Conservation (phyloP, 768 basidiomycete species). For the Suillus hirtellus region DNA sequence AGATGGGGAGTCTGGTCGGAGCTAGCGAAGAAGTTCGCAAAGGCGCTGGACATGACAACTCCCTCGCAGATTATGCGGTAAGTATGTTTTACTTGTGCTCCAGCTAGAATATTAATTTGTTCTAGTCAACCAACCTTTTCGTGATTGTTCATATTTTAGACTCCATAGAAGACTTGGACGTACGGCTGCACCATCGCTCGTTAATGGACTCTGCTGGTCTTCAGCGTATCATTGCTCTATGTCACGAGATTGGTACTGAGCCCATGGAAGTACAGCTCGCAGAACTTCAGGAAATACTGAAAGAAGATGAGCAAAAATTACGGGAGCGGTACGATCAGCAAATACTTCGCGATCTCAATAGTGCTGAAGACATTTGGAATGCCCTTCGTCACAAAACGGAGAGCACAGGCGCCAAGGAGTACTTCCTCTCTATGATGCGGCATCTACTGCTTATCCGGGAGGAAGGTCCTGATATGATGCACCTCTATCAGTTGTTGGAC, state of each 20-base stretch:
- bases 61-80: slow-evolving; percentile 86
- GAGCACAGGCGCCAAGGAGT: slow-evolving; percentile 75
- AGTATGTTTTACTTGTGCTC: slow-evolving; percentile 28
- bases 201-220: slow-evolving; percentile 91
- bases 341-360: slow-evolving; percentile 72
- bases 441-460: slow-evolving; percentile 89
- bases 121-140: slow-evolving; percentile 69
- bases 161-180: slow-evolving; percentile 72
- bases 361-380: slow-evolving; percentile 85
- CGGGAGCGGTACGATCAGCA: slow-evolving; percentile 75
- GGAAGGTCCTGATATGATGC: slow-evolving; percentile 79
- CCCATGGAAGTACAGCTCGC: slow-evolving; percentile 67
- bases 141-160: slow-evolving; percentile 70
- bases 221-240: slow-evolving; percentile 67
- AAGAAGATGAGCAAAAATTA: slow-evolving; percentile 74
- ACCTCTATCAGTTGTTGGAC: slow-evolving; percentile 91
- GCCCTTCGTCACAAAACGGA: slow-evolving; percentile 77
- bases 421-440: slow-evolving; percentile 93
- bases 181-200: slow-evolving; percentile 82
- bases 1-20: slow-evolving; percentile 94
- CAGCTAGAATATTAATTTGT: neutral
- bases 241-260: slow-evolving; percentile 62
- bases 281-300: slow-evolving; percentile 57
- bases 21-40: slow-evolving; percentile 88
- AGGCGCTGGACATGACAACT: slow-evolving; percentile 61